Base-by-base conservation (phyloP, 73 alveolate species). In the Paramecium pentaurelia region DNA sequence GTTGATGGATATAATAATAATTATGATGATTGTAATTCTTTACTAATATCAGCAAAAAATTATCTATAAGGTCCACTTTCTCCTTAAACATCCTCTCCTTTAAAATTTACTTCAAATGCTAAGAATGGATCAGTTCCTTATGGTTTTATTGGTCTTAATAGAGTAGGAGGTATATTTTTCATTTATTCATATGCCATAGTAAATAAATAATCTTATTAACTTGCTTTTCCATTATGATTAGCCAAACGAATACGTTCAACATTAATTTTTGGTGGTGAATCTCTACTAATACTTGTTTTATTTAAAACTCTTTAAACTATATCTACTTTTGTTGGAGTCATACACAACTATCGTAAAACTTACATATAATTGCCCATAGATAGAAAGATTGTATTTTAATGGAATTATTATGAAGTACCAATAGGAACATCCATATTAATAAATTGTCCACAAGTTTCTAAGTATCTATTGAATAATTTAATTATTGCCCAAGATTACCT, bases 51-150 rank as follows among this genome's bases (percentile, higher is more conserved):
- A 49, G 99, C 98, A 90, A 98, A 98, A 94, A 98, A 98, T 88
- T 98, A 98, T 83, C 99, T 49, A 75, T 97, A 98, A 18, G 99
- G 99, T 3, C 99, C 99, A 8, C 99, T 99, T 84, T 96, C 97
- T 30, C 99, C 99, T 68, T 97, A 98, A 22, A 98, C 99, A 84
- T 95, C 97, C 90, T 98, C 99, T 54, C 99, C 99, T 93, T 95
- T 98, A 88, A 97, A 97, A 70, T 94, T 95, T 14, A 98, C 97
- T 84, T 97, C 97, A 91, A 98, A 98, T 58, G 99, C 97, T 34
- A 98, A 85, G 94, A 97, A 98, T 40, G 99, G 99, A 60, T 98
- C 99, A 9, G 98, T 95, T 51, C 99, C 99, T 60, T 93, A 71
- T 20, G 99, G 99, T 77, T 94, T 95, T 45, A 89, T 96, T 4